A percentile compares a stretch with the other conserved stretches of the same genome.
phyloP scores from a whole-genome alignment of 148 eudicot genomes.

The Fagopyrum tataricum region DNA sequence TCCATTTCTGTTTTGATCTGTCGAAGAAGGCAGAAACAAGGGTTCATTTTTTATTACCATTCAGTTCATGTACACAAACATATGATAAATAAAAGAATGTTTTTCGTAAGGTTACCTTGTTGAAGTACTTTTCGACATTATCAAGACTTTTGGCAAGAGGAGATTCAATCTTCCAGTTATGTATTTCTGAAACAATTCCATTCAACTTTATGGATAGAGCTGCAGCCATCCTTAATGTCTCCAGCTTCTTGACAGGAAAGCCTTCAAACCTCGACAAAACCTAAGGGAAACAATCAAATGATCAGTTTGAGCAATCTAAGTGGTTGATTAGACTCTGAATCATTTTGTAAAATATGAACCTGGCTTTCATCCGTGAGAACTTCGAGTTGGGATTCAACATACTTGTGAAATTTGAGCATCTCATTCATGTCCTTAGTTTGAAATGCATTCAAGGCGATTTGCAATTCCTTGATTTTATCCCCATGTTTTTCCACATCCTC shows the following conservation, averaged over 20 bases:
- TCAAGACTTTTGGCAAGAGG: constrained; percentile 66
- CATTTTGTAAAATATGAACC: constrained; percentile 22
- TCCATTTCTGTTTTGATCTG: constrained; percentile 86
- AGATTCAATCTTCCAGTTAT: constrained; percentile 72
- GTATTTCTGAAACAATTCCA: constrained; percentile 44
- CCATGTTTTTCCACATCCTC: constrained; percentile 75
- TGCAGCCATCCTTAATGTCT: constrained; percentile 84
- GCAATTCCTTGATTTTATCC: constrained; percentile 53
- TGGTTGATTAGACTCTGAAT: not conserved
- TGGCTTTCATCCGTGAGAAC: constrained; percentile 91
- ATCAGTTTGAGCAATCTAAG: not conserved
- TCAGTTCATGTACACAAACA: not conserved
- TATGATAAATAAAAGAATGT: not conserved
- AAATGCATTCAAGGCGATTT: constrained; percentile 41
- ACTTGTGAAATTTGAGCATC: constrained; percentile 65
- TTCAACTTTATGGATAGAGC: constrained; percentile 68
- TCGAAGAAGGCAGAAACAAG: not conserved
- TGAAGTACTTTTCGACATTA: constrained; percentile 76
- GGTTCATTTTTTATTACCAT: not conserved
- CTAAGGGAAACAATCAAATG: constrained; percentile 19
- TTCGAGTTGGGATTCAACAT: constrained; percentile 81
- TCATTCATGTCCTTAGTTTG: constrained; percentile 85
- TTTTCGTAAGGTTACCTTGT: constrained; percentile 45
- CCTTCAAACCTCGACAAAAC: constrained; percentile 86
- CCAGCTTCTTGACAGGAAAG: constrained; percentile 77